phyloP scores from a whole-genome alignment of 306 rosid genomes.

The Luffa acutangula region DNA sequence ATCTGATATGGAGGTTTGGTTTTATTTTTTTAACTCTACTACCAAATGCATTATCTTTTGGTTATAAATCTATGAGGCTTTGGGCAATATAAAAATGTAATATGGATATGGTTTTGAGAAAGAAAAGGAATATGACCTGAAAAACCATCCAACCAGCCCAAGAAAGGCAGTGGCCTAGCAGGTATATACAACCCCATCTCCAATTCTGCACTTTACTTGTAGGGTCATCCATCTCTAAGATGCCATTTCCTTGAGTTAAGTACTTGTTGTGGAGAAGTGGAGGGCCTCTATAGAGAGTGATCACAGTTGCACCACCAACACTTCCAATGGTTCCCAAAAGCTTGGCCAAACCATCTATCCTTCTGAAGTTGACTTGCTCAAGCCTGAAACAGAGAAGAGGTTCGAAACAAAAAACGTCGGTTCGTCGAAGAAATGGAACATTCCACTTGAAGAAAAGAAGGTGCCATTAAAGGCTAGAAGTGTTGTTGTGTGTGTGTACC shows the following conservation, averaged over 20 bases:
- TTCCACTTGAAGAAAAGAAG: background rate
- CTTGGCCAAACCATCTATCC: constrained; percentile 61
- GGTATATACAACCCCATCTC: constrained; percentile 57
- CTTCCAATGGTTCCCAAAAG: constrained; percentile 58
- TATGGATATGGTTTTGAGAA: background rate
- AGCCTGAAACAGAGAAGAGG: constrained; percentile 24
- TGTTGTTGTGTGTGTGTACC: constrained; percentile 30
- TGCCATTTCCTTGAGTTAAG: constrained; percentile 19
- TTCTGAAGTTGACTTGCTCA: constrained; percentile 38
- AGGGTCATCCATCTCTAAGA: constrained; percentile 19
- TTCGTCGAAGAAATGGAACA: background rate
- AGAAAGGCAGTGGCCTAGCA: constrained; percentile 57
- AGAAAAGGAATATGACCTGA: constrained; percentile 33
- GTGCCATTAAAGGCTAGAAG: background rate
- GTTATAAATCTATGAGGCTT: background rate
- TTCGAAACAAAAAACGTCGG: background rate
- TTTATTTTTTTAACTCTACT: background rate
- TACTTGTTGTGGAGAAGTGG: constrained; percentile 36
- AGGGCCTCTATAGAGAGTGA: constrained; percentile 69
- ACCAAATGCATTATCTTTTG: background rate
- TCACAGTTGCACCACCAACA: constrained; percentile 56
- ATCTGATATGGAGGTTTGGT: background rate
- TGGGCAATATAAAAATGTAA: background rate
- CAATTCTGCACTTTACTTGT: constrained; percentile 36
- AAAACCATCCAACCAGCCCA: constrained; percentile 82